phyloP scores from a whole-genome alignment of 2,329 filamentous ascomycete species.

The Aspergillus viridinutans region DNA sequence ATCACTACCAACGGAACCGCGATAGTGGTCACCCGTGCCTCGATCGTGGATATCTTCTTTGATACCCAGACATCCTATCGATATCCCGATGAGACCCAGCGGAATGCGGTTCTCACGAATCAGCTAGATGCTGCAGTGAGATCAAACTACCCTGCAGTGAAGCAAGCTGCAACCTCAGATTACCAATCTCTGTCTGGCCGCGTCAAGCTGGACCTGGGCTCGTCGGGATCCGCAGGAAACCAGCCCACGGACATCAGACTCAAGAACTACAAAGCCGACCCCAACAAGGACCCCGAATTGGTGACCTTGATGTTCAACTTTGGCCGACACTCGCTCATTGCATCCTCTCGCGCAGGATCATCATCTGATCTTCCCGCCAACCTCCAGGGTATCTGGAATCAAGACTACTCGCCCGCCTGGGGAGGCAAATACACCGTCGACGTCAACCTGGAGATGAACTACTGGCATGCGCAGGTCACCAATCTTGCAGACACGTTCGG shows the following conservation, averaged over 20 bases:
- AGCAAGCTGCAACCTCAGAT: not conserved
- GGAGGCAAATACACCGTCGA: conserved; percentile 55
- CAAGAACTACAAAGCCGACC: not conserved
- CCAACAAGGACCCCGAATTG: conserved; percentile 25
- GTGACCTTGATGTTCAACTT: conserved; percentile 51
- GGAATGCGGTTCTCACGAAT: not conserved
- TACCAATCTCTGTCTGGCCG: not conserved
- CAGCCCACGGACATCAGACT: conserved; percentile 5
- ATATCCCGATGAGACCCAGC: not conserved
- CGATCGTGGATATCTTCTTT: conserved; percentile 4
- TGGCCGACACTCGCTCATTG: conserved; percentile 50
- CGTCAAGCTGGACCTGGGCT: conserved; percentile 1
- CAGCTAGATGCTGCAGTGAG: not conserved
- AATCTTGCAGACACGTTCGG: conserved; percentile 41
- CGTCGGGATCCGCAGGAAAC: not conserved
- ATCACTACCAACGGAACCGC: not conserved
- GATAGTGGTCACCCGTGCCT: not conserved
- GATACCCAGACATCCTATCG: conserved; percentile 9
- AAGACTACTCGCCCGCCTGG: conserved; percentile 47
- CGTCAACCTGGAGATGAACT: conserved; percentile 60
- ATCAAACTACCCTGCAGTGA: not conserved
- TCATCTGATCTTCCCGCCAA: conserved; percentile 49
- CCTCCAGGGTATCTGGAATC: conserved; percentile 55
- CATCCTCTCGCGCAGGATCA: conserved; percentile 41
- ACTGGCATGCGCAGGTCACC: conserved; percentile 54